phyloP scores from a whole-genome alignment of 2,329 filamentous ascomycete genomes.

The Fusarium equiseti region DNA sequence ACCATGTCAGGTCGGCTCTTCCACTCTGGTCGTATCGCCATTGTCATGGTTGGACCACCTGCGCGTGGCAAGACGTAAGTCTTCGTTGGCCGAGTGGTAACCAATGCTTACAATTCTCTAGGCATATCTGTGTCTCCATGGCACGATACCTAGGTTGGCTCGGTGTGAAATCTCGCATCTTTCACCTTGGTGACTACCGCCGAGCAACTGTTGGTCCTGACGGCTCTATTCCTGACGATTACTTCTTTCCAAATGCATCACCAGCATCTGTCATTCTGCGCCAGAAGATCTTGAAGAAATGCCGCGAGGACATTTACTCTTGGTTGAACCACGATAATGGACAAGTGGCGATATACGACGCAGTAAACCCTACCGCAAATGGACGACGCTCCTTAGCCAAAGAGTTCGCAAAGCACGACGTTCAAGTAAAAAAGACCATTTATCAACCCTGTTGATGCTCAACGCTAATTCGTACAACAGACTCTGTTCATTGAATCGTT shows the following conservation, averaged over 20 bases:
- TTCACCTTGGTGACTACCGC: conserved; percentile 96
- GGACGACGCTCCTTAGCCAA: conserved; percentile 88
- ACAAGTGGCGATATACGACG: conserved; percentile 98
- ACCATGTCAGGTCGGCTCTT: conserved; percentile 98
- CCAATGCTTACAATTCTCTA: conserved; percentile 52
- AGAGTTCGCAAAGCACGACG: conserved; percentile 97
- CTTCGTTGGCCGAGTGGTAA: neutral
- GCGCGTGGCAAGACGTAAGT: conserved; percentile 93
- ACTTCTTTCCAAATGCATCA: conserved; percentile 96
- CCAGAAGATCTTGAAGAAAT: conserved; percentile 98
- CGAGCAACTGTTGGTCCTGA: conserved; percentile 88
- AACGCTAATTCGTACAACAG: conserved; percentile 56
- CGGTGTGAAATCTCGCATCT: conserved; percentile 97
- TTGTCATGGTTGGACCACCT: conserved; percentile 94
- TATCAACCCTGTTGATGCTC: neutral
- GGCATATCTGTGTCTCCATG: conserved; percentile 94
- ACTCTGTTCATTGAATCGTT: conserved; percentile 97
- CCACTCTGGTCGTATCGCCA: conserved; percentile 96
- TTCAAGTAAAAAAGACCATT: conserved; percentile 71
- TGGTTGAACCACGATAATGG: conserved; percentile 98
- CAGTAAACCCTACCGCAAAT: conserved; percentile 89
- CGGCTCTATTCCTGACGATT: conserved; percentile 91
- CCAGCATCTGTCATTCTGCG: conserved; percentile 91
- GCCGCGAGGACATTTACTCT: conserved; percentile 94
- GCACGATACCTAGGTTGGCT: conserved; percentile 96